Evolutionary conservation across 202 grass and related monocot genomes (phyloP), one percentile per base, ranked within the genome.

Genomic region (Schoenoplectus tabernaemontani): DNA sequence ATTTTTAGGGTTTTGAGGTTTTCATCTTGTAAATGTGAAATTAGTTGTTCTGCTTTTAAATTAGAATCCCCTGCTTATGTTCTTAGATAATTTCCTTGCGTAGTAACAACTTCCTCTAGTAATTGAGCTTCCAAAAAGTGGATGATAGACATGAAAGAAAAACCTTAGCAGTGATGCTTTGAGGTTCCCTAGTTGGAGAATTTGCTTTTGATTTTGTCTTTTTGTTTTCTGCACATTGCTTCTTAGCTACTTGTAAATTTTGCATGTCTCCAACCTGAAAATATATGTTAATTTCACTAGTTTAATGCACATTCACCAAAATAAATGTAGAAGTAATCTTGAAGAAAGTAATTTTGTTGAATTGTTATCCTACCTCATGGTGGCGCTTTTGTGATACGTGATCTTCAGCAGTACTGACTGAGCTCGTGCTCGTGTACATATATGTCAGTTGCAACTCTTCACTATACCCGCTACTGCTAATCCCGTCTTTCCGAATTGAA

Each of bases 141-240:
- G 1, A 19, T 43, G 57, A 69, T 4, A 26, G 38, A 60, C 51
- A 19, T 50, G 39, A 7, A 9, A 16, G 7, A 3, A 11, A 16
- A 36, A 96, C 93, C 95, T 98, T 98, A 77, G 95, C 95, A 81
- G 88, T 88, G 0, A 74, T 51, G 63, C 91, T 92, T 64, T 98
- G 95, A 83, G 91, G 89, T 11, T 92, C 89, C 80, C 90, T 97
- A 23, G 86, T 60, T 44, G 87, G 81, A 54, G 34, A 80, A 53
- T 79, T 9, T 86, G 50, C 19, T 68, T 89, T 98, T 66, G 78
- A 80, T 59, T 98, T 95, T 81, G 64, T 87, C 88, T 92, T 98
- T 80, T 76, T 86, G 53, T 80, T 82, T 19, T 51, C 65, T n/a
- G 81, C 67, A 51, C 86, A 92, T 84, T 92, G 89, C 83, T 89